Evolutionary conservation across 768 basidiomycete genomes (phyloP).

Genomic region (Leucocoprinus birnbaumii): DNA sequence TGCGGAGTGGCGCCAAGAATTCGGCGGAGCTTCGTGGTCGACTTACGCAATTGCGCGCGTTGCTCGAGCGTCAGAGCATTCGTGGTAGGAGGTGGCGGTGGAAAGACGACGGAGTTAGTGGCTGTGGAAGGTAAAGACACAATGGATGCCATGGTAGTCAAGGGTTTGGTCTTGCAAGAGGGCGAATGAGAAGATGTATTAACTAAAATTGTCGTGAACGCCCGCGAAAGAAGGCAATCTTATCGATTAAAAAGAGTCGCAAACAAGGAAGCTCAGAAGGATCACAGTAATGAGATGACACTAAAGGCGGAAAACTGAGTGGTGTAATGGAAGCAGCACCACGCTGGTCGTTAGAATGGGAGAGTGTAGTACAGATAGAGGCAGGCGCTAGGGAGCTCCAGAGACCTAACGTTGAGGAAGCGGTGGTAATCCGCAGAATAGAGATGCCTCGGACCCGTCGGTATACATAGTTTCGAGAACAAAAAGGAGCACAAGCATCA

Average conservation of each 20-base stretch:
- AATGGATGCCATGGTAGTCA: conserved; percentile 11
- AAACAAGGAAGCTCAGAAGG: conserved; percentile 1
- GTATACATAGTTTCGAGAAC: conserved; percentile 17
- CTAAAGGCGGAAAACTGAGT: conserved; percentile 1
- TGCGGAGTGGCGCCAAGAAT: conserved; percentile 60
- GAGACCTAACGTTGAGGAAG: conserved; percentile 8
- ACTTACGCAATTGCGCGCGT: conserved; percentile 53
- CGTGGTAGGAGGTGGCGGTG: conserved; percentile 54
- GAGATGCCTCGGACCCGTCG: background rate
- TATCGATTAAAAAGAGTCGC: conserved; percentile 3
- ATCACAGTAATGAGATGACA: background rate
- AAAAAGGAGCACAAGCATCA: conserved; percentile 16
- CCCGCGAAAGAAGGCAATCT: conserved; percentile 4
- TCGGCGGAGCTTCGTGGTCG: conserved; percentile 56
- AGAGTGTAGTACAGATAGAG: background rate
- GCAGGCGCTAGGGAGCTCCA: conserved; percentile 5
- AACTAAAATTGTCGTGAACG: background rate
- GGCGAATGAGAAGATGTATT: background rate
- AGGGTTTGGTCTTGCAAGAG: background rate
- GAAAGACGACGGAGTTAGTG: conserved; percentile 34
- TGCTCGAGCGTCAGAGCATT: conserved; percentile 50
- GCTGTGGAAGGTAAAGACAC: conserved; percentile 11
- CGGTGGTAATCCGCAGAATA: background rate
- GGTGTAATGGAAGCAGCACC: background rate
- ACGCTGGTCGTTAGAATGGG: background rate